Conservation (phyloP, 2,329 filamentous ascomycete species). For the Fusarium stilboides region DNA sequence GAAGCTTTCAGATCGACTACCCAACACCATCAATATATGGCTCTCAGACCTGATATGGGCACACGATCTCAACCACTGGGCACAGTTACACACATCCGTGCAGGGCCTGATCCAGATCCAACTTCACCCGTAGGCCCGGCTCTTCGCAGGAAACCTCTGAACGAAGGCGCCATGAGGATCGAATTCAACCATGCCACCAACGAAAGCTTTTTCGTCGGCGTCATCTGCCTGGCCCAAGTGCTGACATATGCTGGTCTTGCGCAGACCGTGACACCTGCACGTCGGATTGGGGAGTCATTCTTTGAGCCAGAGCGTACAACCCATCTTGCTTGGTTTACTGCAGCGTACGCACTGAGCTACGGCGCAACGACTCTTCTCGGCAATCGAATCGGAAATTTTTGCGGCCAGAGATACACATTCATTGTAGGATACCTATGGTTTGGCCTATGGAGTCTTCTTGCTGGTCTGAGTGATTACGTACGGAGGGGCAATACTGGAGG, state of each 20-base stretch:
- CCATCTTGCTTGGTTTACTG: constrained; percentile 47
- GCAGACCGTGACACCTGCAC: constrained; percentile 45
- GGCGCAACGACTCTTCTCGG: constrained; percentile 42
- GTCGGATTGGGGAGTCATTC: constrained; percentile 43
- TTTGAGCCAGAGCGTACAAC: constrained; percentile 39
- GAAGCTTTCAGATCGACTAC: constrained; percentile 44
- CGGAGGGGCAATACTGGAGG: constrained; percentile 22
- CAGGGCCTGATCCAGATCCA: constrained; percentile 38
- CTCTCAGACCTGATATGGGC: constrained; percentile 40
- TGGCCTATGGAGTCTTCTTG: constrained; percentile 46
- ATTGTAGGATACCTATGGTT: constrained; percentile 48
- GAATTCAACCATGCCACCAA: constrained; percentile 49
- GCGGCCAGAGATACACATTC: constrained; percentile 44
- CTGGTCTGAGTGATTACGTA: constrained; percentile 44
- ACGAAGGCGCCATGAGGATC: constrained; percentile 43
- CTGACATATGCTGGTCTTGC: constrained; percentile 46
- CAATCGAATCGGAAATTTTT: constrained; percentile 46
- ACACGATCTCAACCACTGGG: constrained; percentile 36
- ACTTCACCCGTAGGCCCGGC: constrained; percentile 16
- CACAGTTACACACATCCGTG: constrained; percentile 42
- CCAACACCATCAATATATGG: constrained; percentile 43
- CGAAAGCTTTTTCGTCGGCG: constrained; percentile 43
- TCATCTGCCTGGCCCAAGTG: constrained; percentile 48
- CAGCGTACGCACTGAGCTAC: constrained; percentile 44
- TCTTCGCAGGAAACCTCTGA: constrained; percentile 47